Evolutionary conservation across 78 protist species (phyloP).

Genomic region (Emiliania huxleyi): DNA sequence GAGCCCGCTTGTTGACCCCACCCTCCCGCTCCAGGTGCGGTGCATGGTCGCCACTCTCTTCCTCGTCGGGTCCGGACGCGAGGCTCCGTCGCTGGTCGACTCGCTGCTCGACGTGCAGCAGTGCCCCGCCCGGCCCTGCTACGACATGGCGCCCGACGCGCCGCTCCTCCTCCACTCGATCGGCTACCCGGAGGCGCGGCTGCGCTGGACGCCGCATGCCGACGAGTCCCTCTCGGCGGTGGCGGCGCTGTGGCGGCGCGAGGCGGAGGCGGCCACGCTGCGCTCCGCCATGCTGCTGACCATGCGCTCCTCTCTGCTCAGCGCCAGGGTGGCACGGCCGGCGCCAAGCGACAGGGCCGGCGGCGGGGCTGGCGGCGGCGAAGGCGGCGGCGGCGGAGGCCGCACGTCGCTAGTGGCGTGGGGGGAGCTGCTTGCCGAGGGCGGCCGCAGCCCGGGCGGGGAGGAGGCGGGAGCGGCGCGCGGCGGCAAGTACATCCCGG

Average conservation of each 20-base stretch:
- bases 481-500: background rate
- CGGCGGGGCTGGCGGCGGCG: too few relatives aligned
- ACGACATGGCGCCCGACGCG: constrained; percentile 56
- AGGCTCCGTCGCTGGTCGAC: constrained; percentile 26
- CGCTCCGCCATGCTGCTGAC: background rate
- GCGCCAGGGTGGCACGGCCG: background rate
- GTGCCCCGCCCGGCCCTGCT: constrained; percentile 43
- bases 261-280: background rate
- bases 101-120: constrained; percentile 50
- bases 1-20: too few relatives aligned
- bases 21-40: constrained; percentile 60
- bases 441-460: background rate
- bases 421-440: background rate
- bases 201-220: background rate
- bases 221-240: background rate
- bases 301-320: background rate
- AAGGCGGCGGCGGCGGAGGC: background rate
- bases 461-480: background rate
- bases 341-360: too few relatives aligned
- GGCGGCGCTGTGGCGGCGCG: background rate
- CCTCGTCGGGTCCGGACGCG: constrained; percentile 64
- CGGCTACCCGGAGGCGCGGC: background rate
- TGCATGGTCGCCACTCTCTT: constrained; percentile 76
- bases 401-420: background rate
- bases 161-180: background rate